Evolutionary conservation across 2,329 filamentous ascomycete genomes (phyloP), one percentile per base, ranked within the genome.

Genomic region (Botryotinia narcissicola): DNA sequence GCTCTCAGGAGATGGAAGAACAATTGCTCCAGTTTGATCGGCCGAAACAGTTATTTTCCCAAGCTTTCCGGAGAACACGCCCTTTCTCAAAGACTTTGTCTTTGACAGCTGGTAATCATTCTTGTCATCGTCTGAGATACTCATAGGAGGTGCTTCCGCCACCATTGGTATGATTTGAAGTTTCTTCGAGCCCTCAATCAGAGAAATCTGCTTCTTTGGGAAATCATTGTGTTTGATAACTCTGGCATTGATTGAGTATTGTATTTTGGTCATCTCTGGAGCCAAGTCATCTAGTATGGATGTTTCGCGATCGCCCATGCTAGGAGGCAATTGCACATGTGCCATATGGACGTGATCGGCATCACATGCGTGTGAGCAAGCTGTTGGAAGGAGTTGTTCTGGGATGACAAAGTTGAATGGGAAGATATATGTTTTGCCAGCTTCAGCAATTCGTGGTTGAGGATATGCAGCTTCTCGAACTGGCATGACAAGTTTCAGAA

Each of bases 351-450:
- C 78, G 70, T 80, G 78, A 3, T 78, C 77, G 1, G 74, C 37
- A n/a, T 63, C 64, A 35, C 72, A 69, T 1, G 68, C 63, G 66
- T 81, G 80, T 4, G 73, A 68, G 70, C 80, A 81, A 22, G 78
- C 76, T 60, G 75, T 74, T 2, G 79, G 80, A 42, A 81, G 78
- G 14, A 81, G 76, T 32, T 77, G 79, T 22, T 79, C 75, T 1
- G 80, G 80, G 60, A 81, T 75, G 18, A 79, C 80, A 72, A 81
- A 81, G 74, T 81, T 79, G 76, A 79, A 81, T 3, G 78, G 76
- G 37, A 81, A 80, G 9, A 68, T 77, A 60, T 80, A 79, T 18
- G 77, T 81, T 32, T 74, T 75, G 9, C 80, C 80, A 32, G 79
- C 78, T 70, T 80, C 79, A 29, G 77, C 78, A 48, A 81, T 74